phyloP scores from a whole-genome alignment of 139 green algal genomes.

The Axilococcus clingmanii region DNA sequence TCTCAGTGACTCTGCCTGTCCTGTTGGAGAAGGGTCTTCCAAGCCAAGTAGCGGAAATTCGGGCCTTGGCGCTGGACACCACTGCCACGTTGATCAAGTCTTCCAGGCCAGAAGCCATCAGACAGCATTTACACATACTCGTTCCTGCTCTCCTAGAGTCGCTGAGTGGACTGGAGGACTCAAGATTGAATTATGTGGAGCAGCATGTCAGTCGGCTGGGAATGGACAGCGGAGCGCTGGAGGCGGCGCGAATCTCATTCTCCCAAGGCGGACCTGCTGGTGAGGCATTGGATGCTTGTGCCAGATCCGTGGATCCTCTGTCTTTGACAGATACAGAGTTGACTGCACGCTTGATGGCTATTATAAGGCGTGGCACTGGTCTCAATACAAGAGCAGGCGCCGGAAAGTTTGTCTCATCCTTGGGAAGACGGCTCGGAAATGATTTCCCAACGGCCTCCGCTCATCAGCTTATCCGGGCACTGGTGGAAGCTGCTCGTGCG shows the following conservation, averaged over 20 bases:
- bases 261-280: conserved; percentile 34
- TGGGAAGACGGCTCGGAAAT: conserved; percentile 29
- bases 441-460: conserved; percentile 11
- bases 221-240: conserved; percentile 55
- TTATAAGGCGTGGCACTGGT: conserved; percentile 47
- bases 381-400: conserved; percentile 65
- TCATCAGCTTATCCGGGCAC: conserved; percentile 16
- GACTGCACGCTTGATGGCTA: conserved; percentile 13
- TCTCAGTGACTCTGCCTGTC: conserved; percentile 47
- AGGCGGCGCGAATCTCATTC: conserved; percentile 43
- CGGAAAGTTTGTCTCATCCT: conserved; percentile 52
- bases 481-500: conserved; percentile 16
- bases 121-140: conserved; percentile 49
- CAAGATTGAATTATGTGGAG: conserved; percentile 65
- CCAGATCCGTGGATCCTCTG: conserved; percentile 33
- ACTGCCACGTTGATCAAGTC: conserved; percentile 34
- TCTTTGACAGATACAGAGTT: conserved; percentile 31
- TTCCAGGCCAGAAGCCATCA: conserved; percentile 32
- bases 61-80: conserved; percentile 34
- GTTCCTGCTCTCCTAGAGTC: conserved; percentile 75
- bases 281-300: conserved; percentile 59
- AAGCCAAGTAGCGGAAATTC: not conserved
- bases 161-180: conserved; percentile 46
- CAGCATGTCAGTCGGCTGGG: conserved; percentile 49
- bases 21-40: conserved; percentile 47